These are phyloP conservation scores for Hibiscus tridactylites DNA, from an alignment of 345 rosid genomes.

Conservation along the genomic window DNA sequence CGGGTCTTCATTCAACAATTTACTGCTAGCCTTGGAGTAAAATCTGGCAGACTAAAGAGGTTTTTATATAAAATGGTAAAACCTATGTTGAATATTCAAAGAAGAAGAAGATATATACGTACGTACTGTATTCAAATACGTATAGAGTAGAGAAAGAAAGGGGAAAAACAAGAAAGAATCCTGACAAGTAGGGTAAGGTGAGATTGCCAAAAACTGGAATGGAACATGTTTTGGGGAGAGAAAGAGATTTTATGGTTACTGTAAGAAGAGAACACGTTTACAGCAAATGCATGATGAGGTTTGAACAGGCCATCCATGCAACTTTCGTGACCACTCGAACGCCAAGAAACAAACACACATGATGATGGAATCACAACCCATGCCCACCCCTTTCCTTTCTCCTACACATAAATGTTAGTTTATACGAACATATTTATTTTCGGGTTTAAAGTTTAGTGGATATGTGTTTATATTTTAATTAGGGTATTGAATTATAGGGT, in stretches of 20 bases:
- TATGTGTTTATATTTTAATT: too few species aligned
- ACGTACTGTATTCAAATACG: too few species aligned
- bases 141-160: too few species aligned
- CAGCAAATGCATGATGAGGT: slow-evolving; percentile 6
- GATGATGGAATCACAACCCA: slow-evolving; percentile 6
- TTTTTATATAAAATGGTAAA: not conserved
- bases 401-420: too few species aligned
- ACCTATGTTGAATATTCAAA: not conserved
- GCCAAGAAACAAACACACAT: slow-evolving; percentile 5
- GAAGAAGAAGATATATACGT: not conserved
- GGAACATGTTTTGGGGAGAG: not conserved
- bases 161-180: not conserved
- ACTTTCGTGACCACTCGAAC: slow-evolving; percentile 9
- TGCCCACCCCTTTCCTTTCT: too few species aligned
- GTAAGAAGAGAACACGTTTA: not conserved
- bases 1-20: too few species aligned
- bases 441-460: too few species aligned
- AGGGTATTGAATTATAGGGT: too few species aligned
- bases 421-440: too few species aligned
- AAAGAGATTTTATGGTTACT: slow-evolving; percentile 7
- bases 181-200: not conserved
- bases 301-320: slow-evolving; percentile 10
- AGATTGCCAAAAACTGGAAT: not conserved
- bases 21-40: not conserved
- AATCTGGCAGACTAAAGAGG: too few species aligned